Conservation (phyloP, 2,329 filamentous ascomycete species). For the Lachnellula occidentalis region DNA sequence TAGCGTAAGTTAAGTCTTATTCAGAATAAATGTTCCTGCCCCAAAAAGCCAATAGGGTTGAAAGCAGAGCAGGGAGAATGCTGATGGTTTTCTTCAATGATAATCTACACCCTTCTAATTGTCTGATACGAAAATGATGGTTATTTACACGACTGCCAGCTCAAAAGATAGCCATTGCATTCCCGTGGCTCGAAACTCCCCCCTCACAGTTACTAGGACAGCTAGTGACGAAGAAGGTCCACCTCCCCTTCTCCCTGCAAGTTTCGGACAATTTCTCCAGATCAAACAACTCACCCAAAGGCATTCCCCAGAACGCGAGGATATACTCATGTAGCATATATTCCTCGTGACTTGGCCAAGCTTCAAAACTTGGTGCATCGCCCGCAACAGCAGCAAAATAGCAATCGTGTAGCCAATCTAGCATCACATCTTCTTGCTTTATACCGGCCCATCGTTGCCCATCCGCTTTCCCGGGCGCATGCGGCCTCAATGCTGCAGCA, state of each 20-base stretch:
- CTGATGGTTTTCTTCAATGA: neutral
- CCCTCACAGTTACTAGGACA: slow-evolving; percentile 40
- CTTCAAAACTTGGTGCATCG: slow-evolving; percentile 40
- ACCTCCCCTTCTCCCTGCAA: slow-evolving; percentile 27
- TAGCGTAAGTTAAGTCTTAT: no score
- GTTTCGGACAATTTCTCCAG: slow-evolving; percentile 28
- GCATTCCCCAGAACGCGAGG: slow-evolving; percentile 31
- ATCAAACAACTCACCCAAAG: slow-evolving; percentile 31
- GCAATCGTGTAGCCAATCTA: slow-evolving; percentile 38
- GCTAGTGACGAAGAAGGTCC: slow-evolving; percentile 31
- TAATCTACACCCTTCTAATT: no score
- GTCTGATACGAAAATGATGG: no score
- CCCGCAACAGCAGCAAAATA: slow-evolving; percentile 40
- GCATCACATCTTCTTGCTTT: slow-evolving; percentile 39
- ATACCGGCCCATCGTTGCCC: slow-evolving; percentile 41
- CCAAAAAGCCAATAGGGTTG: no score
- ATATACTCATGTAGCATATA: slow-evolving; percentile 30
- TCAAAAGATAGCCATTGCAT: slow-evolving; percentile 40
- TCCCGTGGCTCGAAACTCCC: slow-evolving; percentile 43
- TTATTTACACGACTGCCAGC: neutral
- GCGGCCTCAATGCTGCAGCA: slow-evolving; percentile 35
- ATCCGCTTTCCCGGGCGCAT: slow-evolving; percentile 33
- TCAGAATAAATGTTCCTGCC: no score
- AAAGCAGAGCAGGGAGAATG: no score
- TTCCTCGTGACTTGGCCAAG: slow-evolving; percentile 26